Percentiles rank a stretch among this genome's conserved stretches.
phyloP scores from a whole-genome alignment of 192 early-diverging fungal species.

The Phycomyces nitens region DNA sequence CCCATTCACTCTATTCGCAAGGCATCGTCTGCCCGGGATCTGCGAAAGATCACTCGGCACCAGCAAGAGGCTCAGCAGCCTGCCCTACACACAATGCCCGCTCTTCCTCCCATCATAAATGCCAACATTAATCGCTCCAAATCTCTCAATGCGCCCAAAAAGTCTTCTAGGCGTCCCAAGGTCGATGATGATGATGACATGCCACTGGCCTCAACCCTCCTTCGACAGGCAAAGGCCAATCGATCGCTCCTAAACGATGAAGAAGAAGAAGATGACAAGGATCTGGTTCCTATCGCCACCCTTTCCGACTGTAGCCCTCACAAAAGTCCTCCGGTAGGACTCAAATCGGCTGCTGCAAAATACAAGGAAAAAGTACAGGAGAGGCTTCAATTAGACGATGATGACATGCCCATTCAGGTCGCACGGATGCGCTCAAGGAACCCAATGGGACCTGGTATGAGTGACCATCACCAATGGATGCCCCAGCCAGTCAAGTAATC shows the following conservation, averaged over 20 bases:
- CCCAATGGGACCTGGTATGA: too few relatives aligned
- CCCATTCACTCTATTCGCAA: background rate
- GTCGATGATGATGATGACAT: background rate
- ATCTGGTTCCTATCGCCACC: constrained; percentile 22
- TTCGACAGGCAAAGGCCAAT: background rate
- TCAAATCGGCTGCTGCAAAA: constrained; percentile 24
- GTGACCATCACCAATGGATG: too few relatives aligned
- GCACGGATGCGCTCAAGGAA: too few relatives aligned
- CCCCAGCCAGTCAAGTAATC: too few relatives aligned
- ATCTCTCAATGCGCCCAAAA: background rate
- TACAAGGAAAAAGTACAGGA: constrained; percentile 31
- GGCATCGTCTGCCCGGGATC: constrained; percentile 10
- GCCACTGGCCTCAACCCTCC: constrained; percentile 3
- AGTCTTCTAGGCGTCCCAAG: background rate
- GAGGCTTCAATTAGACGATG: constrained; percentile 5
- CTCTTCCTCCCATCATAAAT: background rate
- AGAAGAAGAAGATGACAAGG: constrained; percentile 33
- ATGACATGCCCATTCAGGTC: background rate
- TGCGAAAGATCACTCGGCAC: constrained; percentile 6
- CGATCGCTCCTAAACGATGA: constrained; percentile 22
- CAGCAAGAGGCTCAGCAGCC: constrained; percentile 13
- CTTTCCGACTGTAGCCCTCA: background rate
- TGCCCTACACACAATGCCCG: background rate
- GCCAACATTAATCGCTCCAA: constrained; percentile 1
- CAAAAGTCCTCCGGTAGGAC: constrained; percentile 6